phyloP scores from a whole-genome alignment of 805 yeast genomes.

The Maudiozyma bulderi region DNA sequence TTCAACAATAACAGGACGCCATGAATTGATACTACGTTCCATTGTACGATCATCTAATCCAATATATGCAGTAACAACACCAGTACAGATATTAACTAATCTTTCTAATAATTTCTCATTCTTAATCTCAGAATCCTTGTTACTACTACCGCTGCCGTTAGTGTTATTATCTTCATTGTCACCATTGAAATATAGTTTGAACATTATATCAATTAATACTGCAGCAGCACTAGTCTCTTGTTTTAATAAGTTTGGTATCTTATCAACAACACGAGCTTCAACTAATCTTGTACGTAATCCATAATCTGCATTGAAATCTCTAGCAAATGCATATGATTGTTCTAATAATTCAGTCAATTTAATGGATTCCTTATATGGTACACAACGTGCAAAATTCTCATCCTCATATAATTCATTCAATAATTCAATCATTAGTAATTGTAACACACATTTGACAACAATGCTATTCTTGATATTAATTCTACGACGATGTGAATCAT shows the following conservation, averaged over 20 bases:
- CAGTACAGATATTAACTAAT: slow-evolving; percentile 58
- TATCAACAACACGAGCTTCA: slow-evolving; percentile 86
- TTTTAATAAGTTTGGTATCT: slow-evolving; percentile 80
- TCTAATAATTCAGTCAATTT: slow-evolving; percentile 51
- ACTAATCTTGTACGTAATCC: slow-evolving; percentile 80
- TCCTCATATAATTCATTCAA: slow-evolving; percentile 74
- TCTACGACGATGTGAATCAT: slow-evolving; percentile 28
- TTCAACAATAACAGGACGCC: slow-evolving; percentile 90
- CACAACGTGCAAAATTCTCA: slow-evolving; percentile 49
- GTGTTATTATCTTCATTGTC: slow-evolving; percentile 32
- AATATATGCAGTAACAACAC: slow-evolving; percentile 60
- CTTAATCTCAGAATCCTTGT: slow-evolving; percentile 37
- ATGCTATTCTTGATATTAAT: slow-evolving; percentile 58
- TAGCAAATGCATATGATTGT: slow-evolving; percentile 71
- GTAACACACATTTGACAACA: slow-evolving; percentile 87
- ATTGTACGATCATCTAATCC: slow-evolving; percentile 63
- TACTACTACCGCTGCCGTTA: slow-evolving; percentile 14
- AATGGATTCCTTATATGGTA: slow-evolving; percentile 59
- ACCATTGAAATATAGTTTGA: slow-evolving; percentile 49
- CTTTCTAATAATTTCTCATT: slow-evolving; percentile 33
- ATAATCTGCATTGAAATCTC: slow-evolving; percentile 79
- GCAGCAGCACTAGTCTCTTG: slow-evolving; percentile 91
- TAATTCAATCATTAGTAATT: slow-evolving; percentile 78
- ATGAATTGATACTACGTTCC: slow-evolving; percentile 70
- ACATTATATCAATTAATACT: slow-evolving; percentile 70